These are phyloP conservation scores for Hypoxylon crocopeplum DNA, from an alignment of 495 filamentous ascomycete genomes.

Conservation along the genomic window DNA sequence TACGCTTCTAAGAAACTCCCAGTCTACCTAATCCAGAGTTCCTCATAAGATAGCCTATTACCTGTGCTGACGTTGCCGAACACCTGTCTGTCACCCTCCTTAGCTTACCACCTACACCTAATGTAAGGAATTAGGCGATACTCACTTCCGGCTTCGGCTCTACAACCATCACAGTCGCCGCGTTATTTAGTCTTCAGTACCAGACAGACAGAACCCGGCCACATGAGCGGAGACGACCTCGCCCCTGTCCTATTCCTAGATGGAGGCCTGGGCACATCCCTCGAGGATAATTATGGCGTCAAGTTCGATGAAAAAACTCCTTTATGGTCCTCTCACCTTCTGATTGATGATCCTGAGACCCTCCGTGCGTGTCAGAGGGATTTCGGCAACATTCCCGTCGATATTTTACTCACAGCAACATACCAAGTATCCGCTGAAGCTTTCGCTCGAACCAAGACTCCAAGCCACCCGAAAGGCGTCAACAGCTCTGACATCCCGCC, in stretches of 20 bases:
- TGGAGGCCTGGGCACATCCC: conserved; percentile 71
- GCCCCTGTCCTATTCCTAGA: conserved; percentile 61
- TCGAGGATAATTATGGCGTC: conserved; percentile 60
- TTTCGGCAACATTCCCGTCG: conserved; percentile 60
- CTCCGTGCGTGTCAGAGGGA: conserved; percentile 59
- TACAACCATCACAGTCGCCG: too few relatives aligned
- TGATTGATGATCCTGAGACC: conserved; percentile 57
- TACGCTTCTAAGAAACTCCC: too few relatives aligned
- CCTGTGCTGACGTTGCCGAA: not conserved
- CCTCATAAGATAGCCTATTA: not conserved
- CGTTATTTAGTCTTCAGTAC: too few relatives aligned
- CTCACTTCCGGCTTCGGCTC: too few relatives aligned
- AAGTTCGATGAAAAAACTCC: conserved; percentile 60
- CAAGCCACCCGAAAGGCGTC: conserved; percentile 34
- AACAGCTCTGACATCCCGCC: conserved; percentile 23
- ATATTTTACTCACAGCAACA: conserved; percentile 68
- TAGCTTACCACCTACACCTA: not conserved
- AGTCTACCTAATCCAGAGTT: too few relatives aligned
- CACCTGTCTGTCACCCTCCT: not conserved
- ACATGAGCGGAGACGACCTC: conserved; percentile 1
- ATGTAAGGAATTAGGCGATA: not conserved
- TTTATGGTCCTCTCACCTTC: conserved; percentile 70
- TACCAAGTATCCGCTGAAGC: conserved; percentile 67
- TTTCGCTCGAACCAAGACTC: conserved; percentile 50
- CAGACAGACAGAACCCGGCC: not conserved